Percentiles rank a stretch among this genome's conserved stretches.
Conservation (phyloP, 2,329 filamentous ascomycete species). For the Colletotrichum sp. region DNA sequence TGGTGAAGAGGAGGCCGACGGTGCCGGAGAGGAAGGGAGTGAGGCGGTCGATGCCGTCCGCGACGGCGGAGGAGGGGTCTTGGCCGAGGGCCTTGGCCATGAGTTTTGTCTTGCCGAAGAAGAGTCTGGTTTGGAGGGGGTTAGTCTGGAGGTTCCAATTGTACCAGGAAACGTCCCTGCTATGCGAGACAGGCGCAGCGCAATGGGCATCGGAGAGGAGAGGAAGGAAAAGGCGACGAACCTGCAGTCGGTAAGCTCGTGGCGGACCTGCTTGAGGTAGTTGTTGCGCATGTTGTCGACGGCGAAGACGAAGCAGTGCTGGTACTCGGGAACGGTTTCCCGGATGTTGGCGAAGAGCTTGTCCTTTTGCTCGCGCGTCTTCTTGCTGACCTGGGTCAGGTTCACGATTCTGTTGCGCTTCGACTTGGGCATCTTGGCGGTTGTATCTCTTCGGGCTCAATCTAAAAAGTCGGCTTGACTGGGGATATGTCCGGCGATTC, state of each 20-base stretch:
- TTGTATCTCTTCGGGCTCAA: background rate
- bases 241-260: slow-evolving; percentile 85
- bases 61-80: slow-evolving; percentile 77
- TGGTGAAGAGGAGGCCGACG: slow-evolving; percentile 90
- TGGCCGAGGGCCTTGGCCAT: slow-evolving; percentile 94
- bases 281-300: slow-evolving; percentile 99
- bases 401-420: slow-evolving; percentile 90
- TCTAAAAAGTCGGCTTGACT: background rate
- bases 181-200: background rate
- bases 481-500: background rate
- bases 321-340: slow-evolving; percentile 82
- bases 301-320: slow-evolving; percentile 90
- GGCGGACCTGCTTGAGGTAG: slow-evolving; percentile 88
- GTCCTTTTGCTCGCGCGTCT: slow-evolving; percentile 89
- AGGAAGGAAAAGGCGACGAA: slow-evolving; percentile 44
- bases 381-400: slow-evolving; percentile 90
- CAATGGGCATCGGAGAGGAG: background rate
- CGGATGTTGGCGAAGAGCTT: slow-evolving; percentile 89
- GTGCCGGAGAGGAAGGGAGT: slow-evolving; percentile 75
- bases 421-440: slow-evolving; percentile 84
- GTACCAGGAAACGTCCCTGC: background rate
- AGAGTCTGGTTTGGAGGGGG: slow-evolving; percentile 64
- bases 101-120: slow-evolving; percentile 99
- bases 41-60: slow-evolving; percentile 77
- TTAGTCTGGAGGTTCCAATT: background rate